Percentiles rank a stretch among this genome's conserved stretches.
Conservation (phyloP, 1,284 basidiomycete genomes). For the Caloboletus firmus region DNA sequence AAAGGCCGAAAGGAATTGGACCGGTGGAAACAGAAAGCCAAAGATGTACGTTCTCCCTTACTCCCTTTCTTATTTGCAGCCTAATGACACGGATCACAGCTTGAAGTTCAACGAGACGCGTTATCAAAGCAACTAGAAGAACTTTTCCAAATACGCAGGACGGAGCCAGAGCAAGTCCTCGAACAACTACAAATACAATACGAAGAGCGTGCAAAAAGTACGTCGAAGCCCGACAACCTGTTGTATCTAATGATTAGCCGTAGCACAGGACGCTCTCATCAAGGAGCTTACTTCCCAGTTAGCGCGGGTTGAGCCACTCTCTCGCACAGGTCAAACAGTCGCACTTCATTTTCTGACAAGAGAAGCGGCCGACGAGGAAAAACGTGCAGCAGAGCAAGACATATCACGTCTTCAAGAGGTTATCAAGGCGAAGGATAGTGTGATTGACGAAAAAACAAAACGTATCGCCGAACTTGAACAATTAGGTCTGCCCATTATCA, state of each 20-base stretch:
- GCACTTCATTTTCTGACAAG: slow-evolving; percentile 67
- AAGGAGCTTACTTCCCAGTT: slow-evolving; percentile 57
- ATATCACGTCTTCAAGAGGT: slow-evolving; percentile 45
- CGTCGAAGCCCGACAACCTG: slow-evolving; percentile 8
- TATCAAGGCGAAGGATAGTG: slow-evolving; percentile 44
- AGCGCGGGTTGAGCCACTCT: slow-evolving; percentile 52
- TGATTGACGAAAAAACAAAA: slow-evolving; percentile 47
- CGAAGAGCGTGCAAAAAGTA: slow-evolving; percentile 54
- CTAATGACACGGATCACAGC: slow-evolving; percentile 31
- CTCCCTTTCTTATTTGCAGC: not conserved
- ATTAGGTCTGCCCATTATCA: slow-evolving; percentile 39
- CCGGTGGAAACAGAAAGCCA: slow-evolving; percentile 33
- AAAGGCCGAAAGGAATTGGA: slow-evolving; percentile 29
- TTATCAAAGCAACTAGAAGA: slow-evolving; percentile 58
- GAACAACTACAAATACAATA: slow-evolving; percentile 48
- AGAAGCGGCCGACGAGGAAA: slow-evolving; percentile 70
- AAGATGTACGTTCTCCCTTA: slow-evolving; percentile 21
- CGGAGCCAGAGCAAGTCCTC: slow-evolving; percentile 60
- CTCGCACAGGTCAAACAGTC: slow-evolving; percentile 47
- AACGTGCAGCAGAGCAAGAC: slow-evolving; percentile 51
- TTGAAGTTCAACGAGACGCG: slow-evolving; percentile 46
- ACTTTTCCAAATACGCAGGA: slow-evolving; percentile 51
- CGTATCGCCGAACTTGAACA: slow-evolving; percentile 47
- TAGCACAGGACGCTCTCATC: slow-evolving; percentile 60
- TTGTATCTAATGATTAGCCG: slow-evolving; percentile 7